Evolutionary conservation across 1,284 basidiomycete genomes (phyloP), one percentile per base, ranked within the genome.

Genomic region (Rhodotorula sp.): DNA sequence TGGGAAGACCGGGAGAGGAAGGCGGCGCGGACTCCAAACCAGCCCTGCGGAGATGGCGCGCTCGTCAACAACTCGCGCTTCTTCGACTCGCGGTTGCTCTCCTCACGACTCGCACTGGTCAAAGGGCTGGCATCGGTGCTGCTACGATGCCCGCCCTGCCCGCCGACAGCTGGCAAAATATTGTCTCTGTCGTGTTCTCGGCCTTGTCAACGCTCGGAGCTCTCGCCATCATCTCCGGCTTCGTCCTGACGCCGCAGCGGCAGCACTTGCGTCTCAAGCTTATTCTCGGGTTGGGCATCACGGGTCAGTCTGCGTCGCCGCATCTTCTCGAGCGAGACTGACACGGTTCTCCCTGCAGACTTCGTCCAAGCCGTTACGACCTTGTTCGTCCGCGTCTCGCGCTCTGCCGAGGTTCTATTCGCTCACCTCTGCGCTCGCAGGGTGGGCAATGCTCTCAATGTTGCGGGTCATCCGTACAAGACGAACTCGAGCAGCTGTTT

Each of bases 251-350:
- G 16, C 30, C 62, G 7, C 65, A 67, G 50, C 55, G 59, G 37
- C 34, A 52, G 6, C 60, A 62, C 31, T 50, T 72, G 28, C 44
- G 70, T 16, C 64, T 67, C 37, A 62, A 63, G 46, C 54, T 72
- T n/a, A 62, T 72, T 2, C 59, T 65, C 2, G 70, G 54, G 0
- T 46, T 72, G 18, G 70, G 70, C 2, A 30, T 72, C 4, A 52
- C 65, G 16, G 70, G 70, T 71, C 56, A 50, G 67, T 57, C n/a
- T 28, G 16, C 48, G 8, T 1, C 31, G 22, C 30, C 7, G 4
- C 22, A 8, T 20, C 26, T 31, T 34, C n/a, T 11, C 22, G n/a
- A n/a, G 6, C 34, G 9, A 10, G 24, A 28, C 13, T 8, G 8
- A 48, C 26, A n/a, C 37, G 30, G 5, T 4, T 40, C 31, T 28